Evolutionary conservation across 1,284 basidiomycete species (phyloP).

Genomic region (Moesziomyces sp.): DNA sequence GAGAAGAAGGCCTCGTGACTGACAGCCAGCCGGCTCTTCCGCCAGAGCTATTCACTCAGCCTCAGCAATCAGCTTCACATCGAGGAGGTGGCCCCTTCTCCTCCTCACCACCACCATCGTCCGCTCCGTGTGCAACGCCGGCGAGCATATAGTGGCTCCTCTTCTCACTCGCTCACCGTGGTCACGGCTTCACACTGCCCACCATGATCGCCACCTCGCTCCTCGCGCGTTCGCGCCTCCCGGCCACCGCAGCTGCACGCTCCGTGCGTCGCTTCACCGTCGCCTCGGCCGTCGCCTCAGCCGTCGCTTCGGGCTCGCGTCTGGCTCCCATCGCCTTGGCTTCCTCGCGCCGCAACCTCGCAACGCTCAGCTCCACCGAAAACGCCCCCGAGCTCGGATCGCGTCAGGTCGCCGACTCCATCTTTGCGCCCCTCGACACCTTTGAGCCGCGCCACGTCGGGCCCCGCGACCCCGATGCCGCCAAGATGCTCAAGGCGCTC

Average conservation of each 20-base stretch:
- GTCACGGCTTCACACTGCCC: background rate
- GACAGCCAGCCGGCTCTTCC: no score
- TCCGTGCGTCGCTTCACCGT: slow-evolving; percentile 23
- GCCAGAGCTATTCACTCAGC: no score
- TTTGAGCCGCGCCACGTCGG: slow-evolving; percentile 64
- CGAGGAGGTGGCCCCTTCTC: no score
- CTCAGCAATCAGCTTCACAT: no score
- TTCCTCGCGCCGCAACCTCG: slow-evolving; percentile 18
- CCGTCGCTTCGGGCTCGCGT: slow-evolving; percentile 9
- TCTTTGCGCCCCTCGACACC: slow-evolving; percentile 63
- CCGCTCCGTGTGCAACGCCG: slow-evolving; percentile 3
- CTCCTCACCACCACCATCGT: slow-evolving; percentile 1
- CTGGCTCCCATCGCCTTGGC: slow-evolving; percentile 2
- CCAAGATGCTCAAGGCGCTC: slow-evolving; percentile 60
- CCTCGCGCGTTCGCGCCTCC: slow-evolving; percentile 34
- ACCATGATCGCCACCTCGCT: slow-evolving; percentile 36
- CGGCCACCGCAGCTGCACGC: slow-evolving; percentile 13
- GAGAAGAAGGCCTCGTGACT: no score
- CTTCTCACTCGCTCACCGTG: background rate
- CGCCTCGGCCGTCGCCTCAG: slow-evolving; percentile 9
- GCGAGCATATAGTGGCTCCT: no score
- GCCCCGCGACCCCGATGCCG: slow-evolving; percentile 55
- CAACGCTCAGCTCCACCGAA: slow-evolving; percentile 49
- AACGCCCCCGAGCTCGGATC: slow-evolving; percentile 53
- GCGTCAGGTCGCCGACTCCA: slow-evolving; percentile 47